Conservation (phyloP, 2,329 filamentous ascomycete genomes). For the Cladosporium sphaerospermum region DNA sequence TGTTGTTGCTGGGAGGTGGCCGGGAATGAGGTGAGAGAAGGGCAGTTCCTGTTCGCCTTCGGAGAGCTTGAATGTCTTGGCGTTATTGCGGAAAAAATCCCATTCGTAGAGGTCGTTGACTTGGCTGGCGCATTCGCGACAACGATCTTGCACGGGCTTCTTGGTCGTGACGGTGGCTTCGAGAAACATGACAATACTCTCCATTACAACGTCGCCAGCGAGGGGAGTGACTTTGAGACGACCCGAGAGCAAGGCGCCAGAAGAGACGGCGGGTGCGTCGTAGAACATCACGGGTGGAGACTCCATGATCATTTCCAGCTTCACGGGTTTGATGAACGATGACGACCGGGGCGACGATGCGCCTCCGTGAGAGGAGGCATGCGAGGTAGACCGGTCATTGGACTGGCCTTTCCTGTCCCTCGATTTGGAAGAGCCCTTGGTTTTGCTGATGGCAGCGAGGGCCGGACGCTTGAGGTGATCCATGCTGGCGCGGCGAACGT, state of each 20-base stretch:
- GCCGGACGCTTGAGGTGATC: constrained; percentile 31
- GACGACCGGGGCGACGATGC: constrained; percentile 14
- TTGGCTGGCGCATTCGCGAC: constrained; percentile 66
- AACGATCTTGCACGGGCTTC: constrained; percentile 74
- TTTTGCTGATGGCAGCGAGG: constrained; percentile 12
- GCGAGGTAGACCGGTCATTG: constrained; percentile 24
- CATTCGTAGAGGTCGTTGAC: constrained; percentile 70
- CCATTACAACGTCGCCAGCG: constrained; percentile 58
- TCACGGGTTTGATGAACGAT: constrained; percentile 36
- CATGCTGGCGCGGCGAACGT: constrained; percentile 26
- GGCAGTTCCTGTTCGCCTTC: constrained; percentile 69
- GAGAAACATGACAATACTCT: constrained; percentile 67
- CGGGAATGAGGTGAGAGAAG: constrained; percentile 80
- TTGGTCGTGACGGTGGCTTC: constrained; percentile 67
- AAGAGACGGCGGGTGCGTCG: constrained; percentile 66
- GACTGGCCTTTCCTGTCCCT: constrained; percentile 14
- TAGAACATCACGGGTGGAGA: constrained; percentile 83
- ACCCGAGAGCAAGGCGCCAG: constrained; percentile 78
- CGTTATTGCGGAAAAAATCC: constrained; percentile 60
- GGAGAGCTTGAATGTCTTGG: constrained; percentile 36
- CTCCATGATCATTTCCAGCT: constrained; percentile 63
- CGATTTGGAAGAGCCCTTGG: constrained; percentile 10
- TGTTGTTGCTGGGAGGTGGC: constrained; percentile 77
- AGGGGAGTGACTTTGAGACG: constrained; percentile 69
- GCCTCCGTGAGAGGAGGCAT: constrained; percentile 14